A percentile compares a stretch with the other conserved stretches of the same genome.
phyloP scores from a whole-genome alignment of 2,329 filamentous ascomycete genomes.

The Sporothrix euskadiensis region DNA sequence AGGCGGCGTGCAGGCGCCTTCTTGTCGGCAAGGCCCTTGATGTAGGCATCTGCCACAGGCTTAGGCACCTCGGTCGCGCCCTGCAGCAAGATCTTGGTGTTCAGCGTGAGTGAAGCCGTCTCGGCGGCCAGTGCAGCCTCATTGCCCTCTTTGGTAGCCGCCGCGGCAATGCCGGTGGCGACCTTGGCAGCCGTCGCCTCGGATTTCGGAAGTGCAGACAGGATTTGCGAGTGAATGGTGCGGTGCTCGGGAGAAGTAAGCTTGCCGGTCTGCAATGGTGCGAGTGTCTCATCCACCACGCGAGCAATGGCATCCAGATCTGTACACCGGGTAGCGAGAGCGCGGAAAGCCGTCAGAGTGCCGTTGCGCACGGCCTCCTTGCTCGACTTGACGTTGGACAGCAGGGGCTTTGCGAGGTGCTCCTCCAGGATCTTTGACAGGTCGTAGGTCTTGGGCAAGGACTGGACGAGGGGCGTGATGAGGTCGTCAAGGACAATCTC shows the following conservation, averaged over 20 bases:
- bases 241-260: conserved; percentile 83
- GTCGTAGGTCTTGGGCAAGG: conserved; percentile 71
- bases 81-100: conserved; percentile 63
- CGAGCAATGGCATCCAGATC: conserved; percentile 62
- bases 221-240: conserved; percentile 77
- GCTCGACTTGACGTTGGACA: conserved; percentile 90
- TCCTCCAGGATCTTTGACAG: conserved; percentile 71
- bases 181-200: conserved; percentile 65
- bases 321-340: conserved; percentile 62
- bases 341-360: conserved; percentile 71
- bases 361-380: conserved; percentile 76
- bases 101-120: conserved; percentile 67
- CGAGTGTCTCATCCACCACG: conserved; percentile 74
- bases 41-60: conserved; percentile 66
- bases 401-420: conserved; percentile 78
- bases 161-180: conserved; percentile 63
- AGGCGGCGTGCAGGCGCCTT: conserved; percentile 72
- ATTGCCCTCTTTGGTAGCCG: conserved; percentile 83
- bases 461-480: conserved; percentile 68
- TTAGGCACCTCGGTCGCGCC: conserved; percentile 64
- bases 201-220: conserved; percentile 64
- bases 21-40: conserved; percentile 85
- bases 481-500: conserved; percentile 84
- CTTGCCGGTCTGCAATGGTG: conserved; percentile 79
- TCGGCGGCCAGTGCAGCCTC: conserved; percentile 78